Evolutionary conservation across 768 basidiomycete genomes (phyloP), one percentile per base, ranked within the genome.

Genomic region (Auricularia cornea): DNA sequence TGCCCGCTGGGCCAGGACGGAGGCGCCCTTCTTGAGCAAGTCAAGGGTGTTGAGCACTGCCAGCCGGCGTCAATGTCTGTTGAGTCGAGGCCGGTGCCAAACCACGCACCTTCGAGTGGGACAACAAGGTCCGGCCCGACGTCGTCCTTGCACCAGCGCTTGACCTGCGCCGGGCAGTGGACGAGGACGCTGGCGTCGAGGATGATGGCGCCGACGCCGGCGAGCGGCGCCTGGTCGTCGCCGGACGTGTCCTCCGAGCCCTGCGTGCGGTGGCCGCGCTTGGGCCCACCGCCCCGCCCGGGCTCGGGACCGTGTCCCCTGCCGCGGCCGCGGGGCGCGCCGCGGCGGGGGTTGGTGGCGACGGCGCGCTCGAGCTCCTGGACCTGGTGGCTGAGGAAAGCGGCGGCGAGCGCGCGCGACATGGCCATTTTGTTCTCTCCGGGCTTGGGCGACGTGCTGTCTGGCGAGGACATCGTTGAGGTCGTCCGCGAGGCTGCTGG

Each of bases 31-130:
- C 82, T 97, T 97, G 70, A 96, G 83, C 2, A 95, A 77, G 71
- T 97, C 94, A 2, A 97, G 81, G 0, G 94, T 95, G 70, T 94
- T 95, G 30, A 97, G 81, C 10, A 89, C 94, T 96, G 72, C n/a
- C 32, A 59, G 51, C 30, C 54, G 57, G 56, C 54, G 57, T 60
- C 32, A 33, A 20, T 63, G 48, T 41, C 66, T 38, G 38, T n/a
- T 60, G 28, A 16, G 18, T 30, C 23, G 12, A 28, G 16, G 26
- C 12, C 14, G 54, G 23, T 31, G 26, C 54, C 16, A 57, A 26
- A 57, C 35, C 35, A 38, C 82, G 60, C 66, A 94, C 94, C 92
- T 83, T 97, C 94, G 30, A 94, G 83, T 5, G 94, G 94, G 54
- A 94, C 79, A 59, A 97, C 84, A 59, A 97, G 69, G 33, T 93